These are phyloP conservation scores for Trichothecium sympodiale DNA, from an alignment of 2,329 filamentous ascomycete genomes.

Conservation along the genomic window DNA sequence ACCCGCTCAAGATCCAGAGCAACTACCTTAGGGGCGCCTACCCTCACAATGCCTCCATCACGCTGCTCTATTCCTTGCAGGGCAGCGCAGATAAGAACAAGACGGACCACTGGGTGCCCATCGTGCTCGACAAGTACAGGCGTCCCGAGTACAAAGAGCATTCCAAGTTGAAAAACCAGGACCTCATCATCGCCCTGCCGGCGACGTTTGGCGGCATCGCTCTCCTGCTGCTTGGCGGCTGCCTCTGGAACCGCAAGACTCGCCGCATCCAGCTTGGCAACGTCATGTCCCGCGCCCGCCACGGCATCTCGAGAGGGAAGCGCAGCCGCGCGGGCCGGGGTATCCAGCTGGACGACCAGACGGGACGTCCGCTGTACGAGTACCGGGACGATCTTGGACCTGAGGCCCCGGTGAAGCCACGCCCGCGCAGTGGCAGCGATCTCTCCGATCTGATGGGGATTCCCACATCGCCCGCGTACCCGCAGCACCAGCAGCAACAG, in stretches of 20 bases:
- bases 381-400: constrained; percentile 13
- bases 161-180: constrained; percentile 11
- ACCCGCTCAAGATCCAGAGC: constrained; percentile 29
- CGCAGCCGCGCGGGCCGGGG: constrained; percentile 20
- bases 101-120: constrained; percentile 30
- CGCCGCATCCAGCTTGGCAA: constrained; percentile 39
- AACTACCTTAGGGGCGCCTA: constrained; percentile 22
- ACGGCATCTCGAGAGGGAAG: constrained; percentile 28
- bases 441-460: constrained; percentile 38
- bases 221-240: constrained; percentile 40
- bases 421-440: constrained; percentile 33
- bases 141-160: constrained; percentile 23
- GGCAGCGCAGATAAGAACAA: constrained; percentile 15
- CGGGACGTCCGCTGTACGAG: constrained; percentile 6
- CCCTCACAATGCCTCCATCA: constrained; percentile 36
- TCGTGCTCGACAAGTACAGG: constrained; percentile 20
- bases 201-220: constrained; percentile 34
- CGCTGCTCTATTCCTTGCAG: constrained; percentile 26
- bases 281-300: constrained; percentile 34
- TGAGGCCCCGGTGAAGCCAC: constrained; percentile 18
- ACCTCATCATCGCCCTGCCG: constrained; percentile 42
- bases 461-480: constrained; percentile 30
- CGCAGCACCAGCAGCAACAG: constrained; percentile 28
- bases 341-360: constrained; percentile 32
- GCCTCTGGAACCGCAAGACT: constrained; percentile 43